Evolutionary conservation across 2,329 filamentous ascomycete genomes (phyloP), one percentile per base, ranked within the genome.

Genomic region (Pseudogymnoascus sp.): DNA sequence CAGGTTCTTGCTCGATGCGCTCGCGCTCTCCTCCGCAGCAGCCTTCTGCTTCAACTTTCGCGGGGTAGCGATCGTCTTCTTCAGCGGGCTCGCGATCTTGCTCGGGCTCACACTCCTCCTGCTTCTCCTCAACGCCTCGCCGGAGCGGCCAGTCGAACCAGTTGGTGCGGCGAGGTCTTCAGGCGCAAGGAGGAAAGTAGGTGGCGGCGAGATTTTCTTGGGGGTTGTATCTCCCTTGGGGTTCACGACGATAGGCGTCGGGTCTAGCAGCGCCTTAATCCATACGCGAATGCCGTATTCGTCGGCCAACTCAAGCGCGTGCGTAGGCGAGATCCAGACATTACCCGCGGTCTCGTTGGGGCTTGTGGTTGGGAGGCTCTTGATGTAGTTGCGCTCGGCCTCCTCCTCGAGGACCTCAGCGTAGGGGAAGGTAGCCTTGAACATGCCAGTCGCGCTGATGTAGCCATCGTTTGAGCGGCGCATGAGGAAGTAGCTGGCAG

Each of bases 401-500:
- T 90, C 85, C 72, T 95, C 90, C 68, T 95, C 89, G 31, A 82
- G 78, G 19, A 82, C 78, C 66, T 88, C 85, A 46, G 90, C 88
- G 76, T 89, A 92, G 7, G 90, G 90, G 72, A 93, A 96, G 1
- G 89, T 89, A 35, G 90, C 91, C 78, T 95, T 95, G 82, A 93
- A 96, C 90, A 96, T 93, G 76, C 91, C 91, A 4, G 90, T 95
- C 10, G 90, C 90, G 67, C 89, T 93, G 64, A 96, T 85, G 75
- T 85, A 95, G 66, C 91, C 91, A 73, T 96, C 91, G 73, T 85
- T 85, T 76, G 90, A 93, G 70, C 90, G 88, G 76, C 91, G 88
- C 90, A 99, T 99, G 70, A 99, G 79, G 76, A 97, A 99, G 78
- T 99, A 99, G 69, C 91, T 95, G 74, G 91, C 91, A 4, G 95